Percentiles rank a stretch among this genome's conserved stretches.
Evolutionary conservation across 2,329 filamentous ascomycete genomes (phyloP).

Genomic region (Capronia epimyces): DNA sequence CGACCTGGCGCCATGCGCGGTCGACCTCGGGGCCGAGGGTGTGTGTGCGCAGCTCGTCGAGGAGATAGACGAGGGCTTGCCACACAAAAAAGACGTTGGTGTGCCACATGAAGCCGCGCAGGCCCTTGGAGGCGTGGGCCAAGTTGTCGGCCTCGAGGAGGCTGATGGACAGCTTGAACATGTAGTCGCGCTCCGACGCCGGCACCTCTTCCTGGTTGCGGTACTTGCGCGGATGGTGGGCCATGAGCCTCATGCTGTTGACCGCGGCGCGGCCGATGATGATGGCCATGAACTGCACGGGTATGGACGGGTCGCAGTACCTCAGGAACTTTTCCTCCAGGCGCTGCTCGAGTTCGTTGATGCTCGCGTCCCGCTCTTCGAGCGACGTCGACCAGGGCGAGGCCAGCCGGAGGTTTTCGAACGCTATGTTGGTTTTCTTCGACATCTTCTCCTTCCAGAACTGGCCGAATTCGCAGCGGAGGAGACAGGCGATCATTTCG

Average conservation of each 20-base stretch:
- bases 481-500: slow-evolving; percentile 55
- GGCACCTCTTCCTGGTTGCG: slow-evolving; percentile 31
- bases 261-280: slow-evolving; percentile 43
- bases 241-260: slow-evolving; percentile 41
- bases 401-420: slow-evolving; percentile 17
- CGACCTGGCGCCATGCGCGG: slow-evolving; percentile 44
- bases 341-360: slow-evolving; percentile 45
- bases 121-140: slow-evolving; percentile 36
- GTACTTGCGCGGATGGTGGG: slow-evolving; percentile 42
- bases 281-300: slow-evolving; percentile 43
- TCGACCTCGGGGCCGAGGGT: slow-evolving; percentile 35
- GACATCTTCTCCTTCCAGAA: slow-evolving; percentile 34
- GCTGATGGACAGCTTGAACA: slow-evolving; percentile 40
- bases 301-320: slow-evolving; percentile 48
- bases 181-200: slow-evolving; percentile 35
- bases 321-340: slow-evolving; percentile 52
- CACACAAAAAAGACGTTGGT: slow-evolving; percentile 47
- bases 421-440: slow-evolving; percentile 7
- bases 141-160: slow-evolving; percentile 39
- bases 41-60: slow-evolving; percentile 40
- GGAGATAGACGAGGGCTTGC: slow-evolving; percentile 49
- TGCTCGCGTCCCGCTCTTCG: slow-evolving; percentile 34
- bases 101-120: slow-evolving; percentile 45
- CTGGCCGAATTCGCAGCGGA: slow-evolving; percentile 58
- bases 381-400: slow-evolving; percentile 28